Evolutionary conservation across 345 rosid genomes (phyloP).

Genomic region (Dipteronia dyeriana): DNA sequence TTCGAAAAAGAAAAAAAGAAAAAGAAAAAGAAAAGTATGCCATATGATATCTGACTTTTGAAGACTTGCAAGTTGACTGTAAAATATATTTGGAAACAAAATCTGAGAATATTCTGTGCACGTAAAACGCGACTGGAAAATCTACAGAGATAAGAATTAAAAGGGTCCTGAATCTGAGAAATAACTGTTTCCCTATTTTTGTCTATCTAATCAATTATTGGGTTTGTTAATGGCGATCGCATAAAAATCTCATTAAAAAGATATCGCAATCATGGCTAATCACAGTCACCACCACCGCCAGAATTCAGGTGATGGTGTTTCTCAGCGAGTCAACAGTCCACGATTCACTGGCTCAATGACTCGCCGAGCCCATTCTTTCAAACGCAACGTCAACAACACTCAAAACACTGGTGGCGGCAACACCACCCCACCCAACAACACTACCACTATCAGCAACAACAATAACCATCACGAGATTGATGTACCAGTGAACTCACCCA

Average conservation of each 20-base stretch:
- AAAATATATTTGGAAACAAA: background rate
- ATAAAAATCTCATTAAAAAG: background rate
- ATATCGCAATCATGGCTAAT: slow-evolving; percentile 46
- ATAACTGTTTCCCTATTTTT: background rate
- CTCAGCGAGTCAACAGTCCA: slow-evolving; percentile 78
- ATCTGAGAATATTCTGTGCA: background rate
- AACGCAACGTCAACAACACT: slow-evolving; percentile 52
- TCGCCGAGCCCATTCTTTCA: slow-evolving; percentile 88
- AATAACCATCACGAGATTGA: slow-evolving; percentile 74
- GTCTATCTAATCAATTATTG: background rate
- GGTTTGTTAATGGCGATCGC: slow-evolving; percentile 7
- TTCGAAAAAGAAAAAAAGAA: too few relatives aligned
- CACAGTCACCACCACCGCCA: slow-evolving; percentile 43
- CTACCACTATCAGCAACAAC: slow-evolving; percentile 8
- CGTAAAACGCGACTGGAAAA: background rate
- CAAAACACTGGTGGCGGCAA: background rate
- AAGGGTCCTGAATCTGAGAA: background rate
- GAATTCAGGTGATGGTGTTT: slow-evolving; percentile 59
- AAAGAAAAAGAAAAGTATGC: too few relatives aligned
- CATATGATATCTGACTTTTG: too few relatives aligned
- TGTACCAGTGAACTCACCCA: slow-evolving; percentile 66
- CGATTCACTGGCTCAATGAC: slow-evolving; percentile 88
- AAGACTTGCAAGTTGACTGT: background rate
- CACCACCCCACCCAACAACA: slow-evolving; percentile 13
- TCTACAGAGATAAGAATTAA: background rate